These are phyloP conservation scores for Sclerotinia minor DNA, from an alignment of 2,329 filamentous ascomycete genomes.

Conservation along the genomic window DNA sequence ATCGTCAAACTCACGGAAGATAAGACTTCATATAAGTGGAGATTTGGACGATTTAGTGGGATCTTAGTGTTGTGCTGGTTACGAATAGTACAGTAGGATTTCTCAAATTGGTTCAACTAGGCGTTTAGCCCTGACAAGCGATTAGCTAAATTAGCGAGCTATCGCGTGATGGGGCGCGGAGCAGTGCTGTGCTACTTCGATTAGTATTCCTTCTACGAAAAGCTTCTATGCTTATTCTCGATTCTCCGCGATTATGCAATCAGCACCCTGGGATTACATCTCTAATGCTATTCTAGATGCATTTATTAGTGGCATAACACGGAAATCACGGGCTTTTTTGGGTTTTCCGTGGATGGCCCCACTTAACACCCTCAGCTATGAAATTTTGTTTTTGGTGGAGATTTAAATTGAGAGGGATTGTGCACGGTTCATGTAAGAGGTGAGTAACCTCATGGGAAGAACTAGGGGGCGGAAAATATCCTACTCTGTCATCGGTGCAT, in stretches of 20 bases:
- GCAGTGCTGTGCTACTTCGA: neutral
- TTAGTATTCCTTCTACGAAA: neutral
- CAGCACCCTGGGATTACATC: too few relatives aligned
- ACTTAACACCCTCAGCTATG: too few relatives aligned
- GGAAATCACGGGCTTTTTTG: conserved; percentile 14
- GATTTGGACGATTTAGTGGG: neutral
- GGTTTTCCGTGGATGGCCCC: neutral
- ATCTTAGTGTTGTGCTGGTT: neutral
- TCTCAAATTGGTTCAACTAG: neutral
- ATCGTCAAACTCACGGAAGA: too few relatives aligned
- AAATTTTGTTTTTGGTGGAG: too few relatives aligned
- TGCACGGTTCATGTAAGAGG: neutral
- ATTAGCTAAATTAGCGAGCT: neutral
- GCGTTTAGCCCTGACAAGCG: neutral
- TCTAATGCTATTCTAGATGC: neutral
- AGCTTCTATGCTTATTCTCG: conserved; percentile 1
- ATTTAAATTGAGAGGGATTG: too few relatives aligned
- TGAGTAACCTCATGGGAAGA: too few relatives aligned
- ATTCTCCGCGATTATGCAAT: neutral
- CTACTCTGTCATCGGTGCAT: too few relatives aligned
- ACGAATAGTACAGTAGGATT: neutral
- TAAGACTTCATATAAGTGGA: neutral
- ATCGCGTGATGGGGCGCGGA: neutral
- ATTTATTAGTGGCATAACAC: neutral
- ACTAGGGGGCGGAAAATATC: too few relatives aligned